Percentiles rank a stretch among this genome's conserved stretches.
phyloP scores from a whole-genome alignment of 345 rosid genomes.

The Crucihimalaya himalaica region DNA sequence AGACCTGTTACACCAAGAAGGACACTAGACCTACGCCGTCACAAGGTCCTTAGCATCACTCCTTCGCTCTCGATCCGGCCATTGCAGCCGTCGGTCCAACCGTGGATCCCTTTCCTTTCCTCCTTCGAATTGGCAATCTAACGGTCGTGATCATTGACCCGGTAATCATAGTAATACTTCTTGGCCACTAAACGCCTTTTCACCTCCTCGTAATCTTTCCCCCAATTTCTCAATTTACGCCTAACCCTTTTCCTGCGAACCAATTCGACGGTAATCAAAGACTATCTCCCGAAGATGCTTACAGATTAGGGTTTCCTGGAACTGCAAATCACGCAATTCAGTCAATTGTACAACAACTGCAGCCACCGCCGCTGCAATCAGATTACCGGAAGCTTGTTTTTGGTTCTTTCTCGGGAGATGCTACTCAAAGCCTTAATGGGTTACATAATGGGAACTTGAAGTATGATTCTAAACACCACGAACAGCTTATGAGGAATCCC shows the following conservation, averaged over 20 bases:
- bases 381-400: constrained; percentile 52
- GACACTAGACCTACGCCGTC: constrained; percentile 31
- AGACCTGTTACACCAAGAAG: no score
- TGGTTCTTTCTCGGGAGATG: constrained; percentile 60
- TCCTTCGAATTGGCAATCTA: constrained; percentile 45
- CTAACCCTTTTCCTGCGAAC: constrained; percentile 33
- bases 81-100: constrained; percentile 80
- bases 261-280: constrained; percentile 45
- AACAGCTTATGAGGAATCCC: constrained; percentile 38
- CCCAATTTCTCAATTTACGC: constrained; percentile 53
- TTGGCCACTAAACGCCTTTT: constrained; percentile 43
- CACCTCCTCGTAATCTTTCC: constrained; percentile 45
- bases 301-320: constrained; percentile 53
- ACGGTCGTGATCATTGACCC: constrained; percentile 39
- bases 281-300: constrained; percentile 45
- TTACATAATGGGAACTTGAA: constrained; percentile 36
- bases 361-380: constrained; percentile 9
- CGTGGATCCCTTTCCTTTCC: constrained; percentile 39
- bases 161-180: constrained; percentile 40
- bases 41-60: constrained; percentile 23
- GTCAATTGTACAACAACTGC: constrained; percentile 42
- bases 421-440: constrained; percentile 42
- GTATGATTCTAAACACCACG: constrained; percentile 42
- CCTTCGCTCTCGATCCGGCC: constrained; percentile 66
- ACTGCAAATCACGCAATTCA: constrained; percentile 39